Evolutionary conservation across 345 rosid genomes (phyloP), one percentile per base, ranked within the genome.

Genomic region (Triadica sebifera): DNA sequence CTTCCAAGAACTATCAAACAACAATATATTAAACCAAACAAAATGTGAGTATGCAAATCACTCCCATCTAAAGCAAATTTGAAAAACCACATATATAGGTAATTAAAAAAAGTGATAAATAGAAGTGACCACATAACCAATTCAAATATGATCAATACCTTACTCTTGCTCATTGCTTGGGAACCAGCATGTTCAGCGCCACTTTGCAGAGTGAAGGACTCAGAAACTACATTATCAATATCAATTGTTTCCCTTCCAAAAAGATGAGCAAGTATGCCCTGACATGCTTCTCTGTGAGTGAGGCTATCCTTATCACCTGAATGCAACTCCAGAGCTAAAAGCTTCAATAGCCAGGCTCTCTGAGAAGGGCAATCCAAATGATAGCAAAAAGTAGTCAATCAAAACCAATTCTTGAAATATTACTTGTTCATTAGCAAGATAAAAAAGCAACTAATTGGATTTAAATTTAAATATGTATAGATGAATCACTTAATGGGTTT

Each of bases 261-360:
- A 84, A 94, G 91, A 83, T 92, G 86, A 84, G 86, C 85, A 76
- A 92, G 89, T 79, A 91, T 92, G 77, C 75, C 83, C 82, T 83
- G 89, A 63, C 95, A 87, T 61, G 92, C 81, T 79, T 90, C 98
- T 79, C 82, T 83, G 75, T 94, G 97, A 71, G 77, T 68, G 41
- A 90, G 77, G 78, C 86, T 82, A 65, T 80, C 84, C 70, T 77
- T 79, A 84, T 84, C 87, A 72, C 92, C 92, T 83, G 86, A 82
- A 82, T 92, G 96, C 86, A 94, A 80, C 71, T 90, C 97, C 79
- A 89, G 72, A 76, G 95, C 95, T 76, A 94, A 87, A 77, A 94
- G 97, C 86, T 94, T 92, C 83, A 92, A 79, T 37, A 94, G 86
- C 98, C 98, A 94, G 41, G 98, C 97, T 83, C 97, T 89, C 98